Evolutionary conservation across 1,284 basidiomycete genomes (phyloP).

Genomic region (Cutaneotrichosporon spelunceum): DNA sequence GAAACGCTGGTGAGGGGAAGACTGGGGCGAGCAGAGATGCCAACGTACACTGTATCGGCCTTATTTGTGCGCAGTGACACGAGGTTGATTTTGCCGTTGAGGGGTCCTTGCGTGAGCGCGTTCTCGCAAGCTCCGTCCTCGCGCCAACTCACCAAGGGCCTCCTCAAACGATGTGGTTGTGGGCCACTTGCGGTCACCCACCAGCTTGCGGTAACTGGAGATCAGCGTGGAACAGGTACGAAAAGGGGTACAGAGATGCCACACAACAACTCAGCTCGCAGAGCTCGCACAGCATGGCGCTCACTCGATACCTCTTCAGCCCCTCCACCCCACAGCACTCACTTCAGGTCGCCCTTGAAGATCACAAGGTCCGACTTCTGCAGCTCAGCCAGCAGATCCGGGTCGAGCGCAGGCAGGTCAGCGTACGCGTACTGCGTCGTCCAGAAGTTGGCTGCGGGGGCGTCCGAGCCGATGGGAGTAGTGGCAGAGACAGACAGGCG

Average conservation of each 20-base stretch:
- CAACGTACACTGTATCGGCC: constrained; percentile 73
- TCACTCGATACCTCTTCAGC: not conserved
- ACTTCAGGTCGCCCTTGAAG: constrained; percentile 96
- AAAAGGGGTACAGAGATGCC: too few relatives aligned
- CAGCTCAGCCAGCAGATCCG: constrained; percentile 61
- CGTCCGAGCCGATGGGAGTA: constrained; percentile 60
- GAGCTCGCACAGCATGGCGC: too few relatives aligned
- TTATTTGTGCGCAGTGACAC: constrained; percentile 90
- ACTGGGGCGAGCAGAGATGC: not conserved
- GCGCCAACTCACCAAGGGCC: constrained; percentile 64
- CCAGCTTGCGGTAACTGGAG: constrained; percentile 71
- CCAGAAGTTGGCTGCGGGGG: constrained; percentile 66
- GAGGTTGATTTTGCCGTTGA: constrained; percentile 74
- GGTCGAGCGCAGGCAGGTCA: constrained; percentile 65
- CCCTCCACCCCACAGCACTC: constrained; percentile 44
- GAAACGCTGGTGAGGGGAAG: not conserved
- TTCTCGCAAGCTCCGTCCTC: constrained; percentile 20
- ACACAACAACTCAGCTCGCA: constrained; percentile 8
- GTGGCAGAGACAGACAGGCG: constrained; percentile 66
- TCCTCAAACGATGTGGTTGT: constrained; percentile 71
- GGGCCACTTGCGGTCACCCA: constrained; percentile 86
- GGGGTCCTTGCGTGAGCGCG: constrained; percentile 60
- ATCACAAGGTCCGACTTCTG: constrained; percentile 72
- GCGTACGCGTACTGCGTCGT: constrained; percentile 78
- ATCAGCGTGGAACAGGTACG: not conserved